A percentile compares a stretch with the other conserved stretches of the same genome.
Conservation (phyloP, 768 basidiomycete genomes). For the Calocybe cyanea region DNA sequence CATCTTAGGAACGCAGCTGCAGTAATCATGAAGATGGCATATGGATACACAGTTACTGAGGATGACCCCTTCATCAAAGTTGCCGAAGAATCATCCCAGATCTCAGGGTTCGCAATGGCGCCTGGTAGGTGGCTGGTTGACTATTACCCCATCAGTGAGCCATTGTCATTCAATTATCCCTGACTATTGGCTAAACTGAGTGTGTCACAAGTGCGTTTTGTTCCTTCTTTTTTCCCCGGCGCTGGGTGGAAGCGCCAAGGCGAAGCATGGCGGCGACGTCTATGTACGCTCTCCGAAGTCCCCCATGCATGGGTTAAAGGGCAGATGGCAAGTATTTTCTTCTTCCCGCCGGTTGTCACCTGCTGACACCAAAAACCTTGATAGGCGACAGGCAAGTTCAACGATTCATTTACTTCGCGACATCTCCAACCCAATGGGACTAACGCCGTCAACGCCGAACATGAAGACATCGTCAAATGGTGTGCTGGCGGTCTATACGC, state of each 20-base stretch:
- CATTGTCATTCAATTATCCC: neutral
- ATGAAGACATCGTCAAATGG: constrained; percentile 47
- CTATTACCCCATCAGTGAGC: constrained; percentile 35
- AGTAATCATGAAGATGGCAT: constrained; percentile 41
- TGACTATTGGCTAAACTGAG: neutral
- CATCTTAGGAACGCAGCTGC: constrained; percentile 30
- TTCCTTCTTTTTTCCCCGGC: constrained; percentile 50
- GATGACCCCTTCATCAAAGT: constrained; percentile 36
- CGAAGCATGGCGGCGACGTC: constrained; percentile 33
- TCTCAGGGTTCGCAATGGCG: constrained; percentile 35
- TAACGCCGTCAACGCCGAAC: constrained; percentile 22
- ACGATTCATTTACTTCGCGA: constrained; percentile 42
- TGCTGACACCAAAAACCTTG: neutral
- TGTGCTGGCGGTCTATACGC: constrained; percentile 48
- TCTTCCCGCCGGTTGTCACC: neutral
- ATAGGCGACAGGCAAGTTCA: constrained; percentile 27
- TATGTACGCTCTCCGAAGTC: constrained; percentile 30
- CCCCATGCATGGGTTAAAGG: constrained; percentile 43
- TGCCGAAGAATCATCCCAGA: constrained; percentile 35
- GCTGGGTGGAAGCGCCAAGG: constrained; percentile 46
- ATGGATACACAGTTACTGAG: constrained; percentile 34
- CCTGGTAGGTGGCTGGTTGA: constrained; percentile 44
- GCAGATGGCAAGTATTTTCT: constrained; percentile 31
- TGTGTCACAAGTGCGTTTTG: constrained; percentile 33
- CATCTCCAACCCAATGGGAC: constrained; percentile 26